These are phyloP conservation scores for Jatropha multifida DNA, from an alignment of 441 rosid genomes.

Conservation along the genomic window DNA sequence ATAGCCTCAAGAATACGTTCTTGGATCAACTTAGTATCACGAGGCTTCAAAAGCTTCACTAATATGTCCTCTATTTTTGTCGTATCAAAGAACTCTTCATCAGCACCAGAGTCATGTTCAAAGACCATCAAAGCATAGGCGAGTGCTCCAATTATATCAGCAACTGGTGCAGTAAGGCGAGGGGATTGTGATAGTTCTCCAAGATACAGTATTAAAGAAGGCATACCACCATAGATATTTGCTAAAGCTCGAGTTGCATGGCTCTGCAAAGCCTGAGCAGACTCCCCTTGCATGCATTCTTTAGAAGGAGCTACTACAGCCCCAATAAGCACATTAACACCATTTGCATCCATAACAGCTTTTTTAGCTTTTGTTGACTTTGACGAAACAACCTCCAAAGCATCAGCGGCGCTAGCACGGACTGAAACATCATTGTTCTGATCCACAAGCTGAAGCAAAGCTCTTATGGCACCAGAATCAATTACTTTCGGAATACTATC, in stretches of 20 bases:
- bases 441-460: conserved; percentile 62
- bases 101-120: conserved; percentile 39
- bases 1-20: conserved; percentile 90
- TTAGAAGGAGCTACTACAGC: conserved; percentile 88
- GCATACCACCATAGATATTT: conserved; percentile 79
- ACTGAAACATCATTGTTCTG: conserved; percentile 56
- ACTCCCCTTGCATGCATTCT: conserved; percentile 74
- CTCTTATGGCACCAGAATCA: conserved; percentile 73
- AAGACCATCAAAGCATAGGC: conserved; percentile 81
- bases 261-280: conserved; percentile 55
- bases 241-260: conserved; percentile 79
- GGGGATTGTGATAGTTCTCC: conserved; percentile 70
- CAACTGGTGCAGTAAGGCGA: conserved; percentile 69
- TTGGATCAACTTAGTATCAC: conserved; percentile 65
- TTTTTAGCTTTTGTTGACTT: conserved; percentile 66
- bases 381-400: conserved; percentile 74
- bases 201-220: conserved; percentile 64
- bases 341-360: conserved; percentile 59
- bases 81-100: conserved; percentile 54
- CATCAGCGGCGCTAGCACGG: conserved; percentile 81
- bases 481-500: conserved; percentile 66
- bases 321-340: conserved; percentile 63
- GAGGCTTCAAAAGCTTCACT: conserved; percentile 63
- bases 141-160: conserved; percentile 85
- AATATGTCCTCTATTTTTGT: conserved; percentile 59